Evolutionary conservation across 139 green algal genomes (phyloP).

Genomic region (Ulvella scutata): DNA sequence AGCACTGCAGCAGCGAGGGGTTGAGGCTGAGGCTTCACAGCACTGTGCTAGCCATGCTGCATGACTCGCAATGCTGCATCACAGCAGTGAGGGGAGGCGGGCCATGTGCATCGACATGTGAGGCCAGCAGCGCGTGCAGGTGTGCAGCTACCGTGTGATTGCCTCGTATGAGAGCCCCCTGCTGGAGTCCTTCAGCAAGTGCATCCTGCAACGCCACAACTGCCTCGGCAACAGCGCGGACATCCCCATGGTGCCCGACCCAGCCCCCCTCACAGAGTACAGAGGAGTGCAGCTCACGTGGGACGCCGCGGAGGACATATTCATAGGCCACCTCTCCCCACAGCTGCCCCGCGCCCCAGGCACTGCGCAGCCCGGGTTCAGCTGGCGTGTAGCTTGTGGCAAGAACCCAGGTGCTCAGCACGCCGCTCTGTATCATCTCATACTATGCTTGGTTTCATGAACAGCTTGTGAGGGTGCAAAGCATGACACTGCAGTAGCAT

Average conservation of each 20-base stretch:
- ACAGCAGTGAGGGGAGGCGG: too few relatives aligned
- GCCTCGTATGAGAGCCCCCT: conserved; percentile 71
- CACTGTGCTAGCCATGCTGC: too few relatives aligned
- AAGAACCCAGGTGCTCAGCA: conserved; percentile 11
- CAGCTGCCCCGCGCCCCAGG: too few relatives aligned
- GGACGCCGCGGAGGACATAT: conserved; percentile 57
- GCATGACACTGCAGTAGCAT: too few relatives aligned
- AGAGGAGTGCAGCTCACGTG: conserved; percentile 59
- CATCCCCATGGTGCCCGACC: conserved; percentile 34
- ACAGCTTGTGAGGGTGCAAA: too few relatives aligned
- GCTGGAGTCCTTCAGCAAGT: conserved; percentile 78
- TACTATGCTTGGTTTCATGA: not conserved
- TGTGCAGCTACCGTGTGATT: conserved; percentile 77
- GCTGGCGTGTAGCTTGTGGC: conserved; percentile 42
- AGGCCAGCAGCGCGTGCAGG: conserved; percentile 11
- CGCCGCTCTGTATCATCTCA: not conserved
- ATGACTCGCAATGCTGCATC: too few relatives aligned
- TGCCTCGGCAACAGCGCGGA: conserved; percentile 55
- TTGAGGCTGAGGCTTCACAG: too few relatives aligned
- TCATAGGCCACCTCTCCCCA: conserved; percentile 36
- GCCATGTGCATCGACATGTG: too few relatives aligned
- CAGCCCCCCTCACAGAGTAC: conserved; percentile 58
- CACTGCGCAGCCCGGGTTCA: conserved; percentile 14
- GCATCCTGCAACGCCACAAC: conserved; percentile 94
- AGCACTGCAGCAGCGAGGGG: too few relatives aligned